These are phyloP conservation scores for Phytophthora parvispora DNA, from an alignment of 352 stramenopile genomes.

Conservation along the genomic window DNA sequence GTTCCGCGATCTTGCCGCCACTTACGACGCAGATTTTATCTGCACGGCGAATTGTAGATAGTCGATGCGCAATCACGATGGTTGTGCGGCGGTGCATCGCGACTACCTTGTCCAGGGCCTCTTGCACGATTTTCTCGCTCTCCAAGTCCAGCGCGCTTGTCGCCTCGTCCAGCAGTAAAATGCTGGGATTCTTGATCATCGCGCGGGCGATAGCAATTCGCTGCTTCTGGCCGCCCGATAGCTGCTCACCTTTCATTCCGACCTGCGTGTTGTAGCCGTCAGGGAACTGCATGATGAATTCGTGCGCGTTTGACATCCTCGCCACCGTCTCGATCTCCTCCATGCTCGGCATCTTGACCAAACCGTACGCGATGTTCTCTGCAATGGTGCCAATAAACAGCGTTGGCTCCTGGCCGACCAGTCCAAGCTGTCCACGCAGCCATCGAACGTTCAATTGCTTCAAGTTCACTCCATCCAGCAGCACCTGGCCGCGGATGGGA, in stretches of 20 bases:
- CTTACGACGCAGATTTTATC: constrained; percentile 96
- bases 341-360: constrained; percentile 36
- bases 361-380: constrained; percentile 66
- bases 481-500: constrained; percentile 53
- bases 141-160: constrained; percentile 89
- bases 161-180: constrained; percentile 95
- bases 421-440: constrained; percentile 63
- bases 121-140: constrained; percentile 88
- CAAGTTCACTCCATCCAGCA: constrained; percentile 82
- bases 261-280: constrained; percentile 95
- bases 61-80: constrained; percentile 95
- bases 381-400: constrained; percentile 70
- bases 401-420: constrained; percentile 70
- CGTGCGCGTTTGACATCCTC: constrained; percentile 93
- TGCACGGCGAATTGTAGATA: constrained; percentile 95
- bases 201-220: constrained; percentile 94
- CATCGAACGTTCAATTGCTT: constrained; percentile 71
- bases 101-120: constrained; percentile 76
- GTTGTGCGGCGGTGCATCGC: constrained; percentile 80
- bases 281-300: constrained; percentile 93
- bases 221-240: constrained; percentile 77
- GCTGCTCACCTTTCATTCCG: constrained; percentile 93
- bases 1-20: constrained; percentile 91
- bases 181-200: constrained; percentile 87
- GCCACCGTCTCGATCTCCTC: constrained; percentile 88